These are phyloP conservation scores for Plasmodium chabaudi DNA, from an alignment of 169 alveolate species.

Conservation along the genomic window DNA sequence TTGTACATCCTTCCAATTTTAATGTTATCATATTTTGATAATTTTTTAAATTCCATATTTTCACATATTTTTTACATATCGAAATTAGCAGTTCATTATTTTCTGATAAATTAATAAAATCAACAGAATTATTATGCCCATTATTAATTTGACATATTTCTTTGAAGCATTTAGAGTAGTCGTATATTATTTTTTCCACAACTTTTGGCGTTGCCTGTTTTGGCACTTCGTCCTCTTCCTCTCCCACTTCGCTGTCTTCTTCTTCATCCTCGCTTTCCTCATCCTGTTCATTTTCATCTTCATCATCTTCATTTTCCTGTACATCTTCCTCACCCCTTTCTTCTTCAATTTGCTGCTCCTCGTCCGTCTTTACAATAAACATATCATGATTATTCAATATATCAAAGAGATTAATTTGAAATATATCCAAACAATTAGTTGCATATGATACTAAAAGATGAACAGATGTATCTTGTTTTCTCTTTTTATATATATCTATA, in stretches of 20 bases:
- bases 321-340: conserved; percentile 25
- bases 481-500: conserved; percentile 49
- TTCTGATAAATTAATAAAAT: conserved; percentile 77
- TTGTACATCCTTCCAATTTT: conserved; percentile 76
- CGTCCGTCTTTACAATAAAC: conserved; percentile 23
- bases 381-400: conserved; percentile 63
- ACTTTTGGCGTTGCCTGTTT: conserved; percentile 12
- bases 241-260: no score
- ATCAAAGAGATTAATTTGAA: conserved; percentile 78
- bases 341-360: conserved; percentile 1
- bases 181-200: conserved; percentile 69
- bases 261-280: conserved; percentile 3
- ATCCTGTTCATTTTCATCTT: conserved; percentile 37
- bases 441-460: conserved; percentile 24
- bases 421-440: conserved; percentile 75
- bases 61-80: conserved; percentile 80
- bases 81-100: conserved; percentile 81
- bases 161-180: conserved; percentile 73
- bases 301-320: conserved; percentile 48
- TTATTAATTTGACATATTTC: conserved; percentile 80
- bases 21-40: conserved; percentile 78
- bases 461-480: conserved; percentile 35
- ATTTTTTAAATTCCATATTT: conserved; percentile 82
- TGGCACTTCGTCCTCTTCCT: neutral
- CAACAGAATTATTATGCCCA: conserved; percentile 80